These are phyloP conservation scores for Datura wrightii DNA, from an alignment of 257 asterid genomes.

Conservation along the genomic window DNA sequence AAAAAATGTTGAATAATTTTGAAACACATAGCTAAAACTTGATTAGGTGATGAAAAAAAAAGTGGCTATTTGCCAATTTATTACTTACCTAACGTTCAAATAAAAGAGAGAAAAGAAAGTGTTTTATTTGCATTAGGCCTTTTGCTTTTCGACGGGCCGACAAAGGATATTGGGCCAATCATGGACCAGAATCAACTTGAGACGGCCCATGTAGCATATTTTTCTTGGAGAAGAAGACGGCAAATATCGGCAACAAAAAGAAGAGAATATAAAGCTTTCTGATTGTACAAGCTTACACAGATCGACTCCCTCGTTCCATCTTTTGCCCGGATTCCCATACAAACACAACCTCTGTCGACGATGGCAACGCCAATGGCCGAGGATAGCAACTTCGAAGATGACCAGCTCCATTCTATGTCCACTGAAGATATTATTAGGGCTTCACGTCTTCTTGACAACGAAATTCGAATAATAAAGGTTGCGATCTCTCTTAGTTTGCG, in stretches of 20 bases:
- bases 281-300: neutral
- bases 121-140: neutral
- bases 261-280: neutral
- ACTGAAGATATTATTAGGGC: conserved; percentile 82
- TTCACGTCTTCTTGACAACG: conserved; percentile 89
- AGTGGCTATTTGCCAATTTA: too few species aligned
- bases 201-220: neutral
- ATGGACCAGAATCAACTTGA: neutral
- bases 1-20: too few species aligned
- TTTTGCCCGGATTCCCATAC: neutral
- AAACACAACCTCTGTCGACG: conserved; percentile 26
- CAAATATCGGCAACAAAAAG: neutral
- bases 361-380: conserved; percentile 93
- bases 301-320: neutral
- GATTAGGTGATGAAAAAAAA: too few species aligned
- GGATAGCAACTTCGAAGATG: conserved; percentile 78
- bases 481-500: neutral
- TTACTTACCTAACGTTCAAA: too few species aligned
- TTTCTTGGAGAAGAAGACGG: conserved; percentile 23
- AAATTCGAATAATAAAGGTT: conserved; percentile 82
- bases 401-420: conserved; percentile 76
- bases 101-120: too few species aligned
- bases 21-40: too few species aligned
- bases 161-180: neutral
- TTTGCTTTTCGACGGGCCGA: neutral